Evolutionary conservation across 352 stramenopile species (phyloP), one percentile per base, ranked within the genome.

Genomic region (Phytophthora lateralis): DNA sequence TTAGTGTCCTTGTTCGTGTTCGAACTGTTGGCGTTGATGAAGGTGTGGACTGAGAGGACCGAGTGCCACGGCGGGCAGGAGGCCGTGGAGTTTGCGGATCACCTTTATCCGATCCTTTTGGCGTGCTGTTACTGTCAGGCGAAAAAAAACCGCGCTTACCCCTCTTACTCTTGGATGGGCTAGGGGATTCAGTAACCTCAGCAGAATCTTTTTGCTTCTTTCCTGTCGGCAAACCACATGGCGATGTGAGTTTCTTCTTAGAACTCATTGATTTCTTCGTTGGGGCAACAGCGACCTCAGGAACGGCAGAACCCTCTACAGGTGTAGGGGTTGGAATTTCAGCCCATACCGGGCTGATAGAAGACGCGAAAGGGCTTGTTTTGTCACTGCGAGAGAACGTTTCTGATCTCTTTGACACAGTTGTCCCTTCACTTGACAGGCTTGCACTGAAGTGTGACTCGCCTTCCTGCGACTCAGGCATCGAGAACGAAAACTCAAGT

Each of bases 401-500:
- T 43, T 66, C 27, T 30, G 75, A 35, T 6, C 60, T 66, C 30
- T 78, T 82, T 2, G 75, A 59, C 1, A 69, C 68, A 29, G 76
- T 38, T 6, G 63, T 37, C 7, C 42, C 41, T n/a, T 71, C 38
- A 54, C 79, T 75, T 8, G 71, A 66, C 32, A 76, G 17, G 52
- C 61, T 88, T 41, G 75, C 69, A 27, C 71, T 45, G 1, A 65
- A 35, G 26, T 85, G 60, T 3, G 71, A 73, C 24, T 90, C 67
- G 15, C 60, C 75, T 10, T 89, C 81, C 45, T 90, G 73, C 4
- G 83, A 90, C 17, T 82, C 70, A 3, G 78, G 80, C 43, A 76
- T 76, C 5, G 80, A 65, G 57, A 90, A 90, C 4, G 81, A 83
- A 46, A 91, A 85, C 43, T 89, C 71, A 37, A 91, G 69, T 7